These are phyloP conservation scores for Camellia oleifera DNA, from an alignment of 179 eudicot genomes.

Conservation along the genomic window DNA sequence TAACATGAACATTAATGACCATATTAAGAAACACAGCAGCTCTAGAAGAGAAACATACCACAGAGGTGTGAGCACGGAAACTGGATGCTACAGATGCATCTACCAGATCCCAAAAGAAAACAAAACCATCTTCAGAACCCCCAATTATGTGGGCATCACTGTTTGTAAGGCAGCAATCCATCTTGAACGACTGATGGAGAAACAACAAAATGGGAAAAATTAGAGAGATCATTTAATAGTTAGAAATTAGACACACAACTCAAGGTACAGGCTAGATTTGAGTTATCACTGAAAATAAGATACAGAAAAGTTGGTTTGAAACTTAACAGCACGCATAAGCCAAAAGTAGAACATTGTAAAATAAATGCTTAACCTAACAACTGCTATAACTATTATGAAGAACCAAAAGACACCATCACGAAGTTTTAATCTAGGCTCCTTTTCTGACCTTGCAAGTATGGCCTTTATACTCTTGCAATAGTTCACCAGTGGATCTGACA, in stretches of 20 bases:
- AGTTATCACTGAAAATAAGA: neutral
- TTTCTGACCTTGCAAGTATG: constrained; percentile 84
- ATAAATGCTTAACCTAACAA: neutral
- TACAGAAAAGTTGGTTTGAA: neutral
- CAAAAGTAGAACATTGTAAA: neutral
- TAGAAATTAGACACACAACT: neutral
- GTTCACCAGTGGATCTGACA: constrained; percentile 75
- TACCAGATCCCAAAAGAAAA: constrained; percentile 96
- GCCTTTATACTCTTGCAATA: constrained; percentile 91
- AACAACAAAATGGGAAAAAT: constrained; percentile 9
- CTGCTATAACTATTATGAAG: neutral
- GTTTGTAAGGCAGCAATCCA: constrained; percentile 96
- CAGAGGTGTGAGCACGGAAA: constrained; percentile 88
- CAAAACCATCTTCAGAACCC: constrained; percentile 87
- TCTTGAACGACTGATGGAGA: constrained; percentile 66
- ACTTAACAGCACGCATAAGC: neutral
- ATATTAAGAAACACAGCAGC: neutral
- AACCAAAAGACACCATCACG: neutral
- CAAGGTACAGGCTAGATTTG: neutral
- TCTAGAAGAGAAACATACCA: constrained; percentile 49
- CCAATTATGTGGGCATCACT: constrained; percentile 84
- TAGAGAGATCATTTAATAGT: neutral
- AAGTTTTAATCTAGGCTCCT: neutral
- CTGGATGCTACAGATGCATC: constrained; percentile 76
- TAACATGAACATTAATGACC: neutral